Evolutionary conservation across 2,329 filamentous ascomycete genomes (phyloP), one percentile per base, ranked within the genome.

Genomic region (Apiospora marii): DNA sequence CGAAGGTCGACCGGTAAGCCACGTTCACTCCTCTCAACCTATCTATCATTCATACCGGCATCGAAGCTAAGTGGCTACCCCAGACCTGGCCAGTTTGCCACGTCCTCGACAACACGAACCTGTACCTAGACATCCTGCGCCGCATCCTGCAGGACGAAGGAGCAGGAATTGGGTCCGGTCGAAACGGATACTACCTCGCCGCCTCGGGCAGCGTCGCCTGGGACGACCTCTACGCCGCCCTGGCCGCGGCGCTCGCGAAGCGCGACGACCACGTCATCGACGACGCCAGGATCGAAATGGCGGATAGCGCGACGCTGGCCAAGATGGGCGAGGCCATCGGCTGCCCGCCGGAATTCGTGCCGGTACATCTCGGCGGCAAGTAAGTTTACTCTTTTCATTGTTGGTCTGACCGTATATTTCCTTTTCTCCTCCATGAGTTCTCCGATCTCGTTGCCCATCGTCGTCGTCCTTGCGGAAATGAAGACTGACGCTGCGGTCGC

Each of bases 11-110:
- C 80, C 82, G 27, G 84, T 84, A 75, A 37, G 82, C 72, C 48
- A 64, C 12, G 43, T 16, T 14, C 14, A 48, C 16, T 22, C 41
- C 67, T 46, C 67, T 68, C 16, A n/a, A 16, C 2, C 44, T 5
- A 48, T 22, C 16, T 5, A 46, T 1, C 16, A 48, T 22, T 3
- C 16, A 48, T 48, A 48, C 44, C 68, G 71, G 73, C 44, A 13
- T 27, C 22, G 16, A 48, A n/a, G n/a, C 51, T 49, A 5, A 61
- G 24, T 3, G 7, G 13, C 14, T 34, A 27, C 41, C 51, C 64
- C 67, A 87, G 84, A 81, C 78, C 1, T 89, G 88, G 88, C 87
- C 87, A 0, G 87, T 90, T 7, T 87, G 84, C 72, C 86, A 89
- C 71, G 76, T 89, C 4, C 13, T 76, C 0, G 87, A 90, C 72